These are phyloP conservation scores for Pyronema omphalodes DNA, from an alignment of 495 filamentous ascomycete genomes.

Conservation along the genomic window DNA sequence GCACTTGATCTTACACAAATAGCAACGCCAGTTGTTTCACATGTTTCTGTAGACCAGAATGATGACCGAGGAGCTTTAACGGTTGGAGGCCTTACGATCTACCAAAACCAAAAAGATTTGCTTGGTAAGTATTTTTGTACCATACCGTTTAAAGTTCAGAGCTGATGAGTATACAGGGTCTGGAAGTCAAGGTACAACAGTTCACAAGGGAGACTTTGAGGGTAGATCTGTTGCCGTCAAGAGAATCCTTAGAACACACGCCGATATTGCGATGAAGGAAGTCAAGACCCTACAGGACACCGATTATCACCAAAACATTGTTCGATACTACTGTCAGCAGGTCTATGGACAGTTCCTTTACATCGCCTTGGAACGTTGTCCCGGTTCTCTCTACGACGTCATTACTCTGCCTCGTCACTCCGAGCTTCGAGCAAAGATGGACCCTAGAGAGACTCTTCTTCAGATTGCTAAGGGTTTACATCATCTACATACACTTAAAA, in stretches of 20 bases:
- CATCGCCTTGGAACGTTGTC: conserved; percentile 90
- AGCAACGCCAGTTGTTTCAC: too few relatives aligned
- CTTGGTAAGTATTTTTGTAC: not conserved
- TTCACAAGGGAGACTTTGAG: conserved; percentile 71
- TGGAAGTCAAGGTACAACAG: conserved; percentile 72
- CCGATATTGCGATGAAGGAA: conserved; percentile 87
- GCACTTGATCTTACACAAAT: too few relatives aligned
- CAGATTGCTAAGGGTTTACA: conserved; percentile 76
- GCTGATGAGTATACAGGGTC: conserved; percentile 18
- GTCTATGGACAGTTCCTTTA: conserved; percentile 81
- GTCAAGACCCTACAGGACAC: conserved; percentile 77
- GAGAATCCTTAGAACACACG: conserved; percentile 86
- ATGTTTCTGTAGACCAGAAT: conserved; percentile 15
- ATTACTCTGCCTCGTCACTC: conserved; percentile 47
- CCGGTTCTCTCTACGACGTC: conserved; percentile 78
- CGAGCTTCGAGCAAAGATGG: conserved; percentile 28
- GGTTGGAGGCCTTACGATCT: not conserved
- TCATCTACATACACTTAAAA: conserved; percentile 78
- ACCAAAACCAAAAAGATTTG: not conserved
- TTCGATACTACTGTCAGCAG: conserved; percentile 86
- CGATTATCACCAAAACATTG: conserved; percentile 89
- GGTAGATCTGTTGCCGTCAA: conserved; percentile 90
- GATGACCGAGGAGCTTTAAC: conserved; percentile 42
- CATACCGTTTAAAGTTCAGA: not conserved
- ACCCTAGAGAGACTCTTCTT: conserved; percentile 48